These are phyloP conservation scores for Mycena galericulata DNA, from an alignment of 768 basidiomycete genomes.

Conservation along the genomic window DNA sequence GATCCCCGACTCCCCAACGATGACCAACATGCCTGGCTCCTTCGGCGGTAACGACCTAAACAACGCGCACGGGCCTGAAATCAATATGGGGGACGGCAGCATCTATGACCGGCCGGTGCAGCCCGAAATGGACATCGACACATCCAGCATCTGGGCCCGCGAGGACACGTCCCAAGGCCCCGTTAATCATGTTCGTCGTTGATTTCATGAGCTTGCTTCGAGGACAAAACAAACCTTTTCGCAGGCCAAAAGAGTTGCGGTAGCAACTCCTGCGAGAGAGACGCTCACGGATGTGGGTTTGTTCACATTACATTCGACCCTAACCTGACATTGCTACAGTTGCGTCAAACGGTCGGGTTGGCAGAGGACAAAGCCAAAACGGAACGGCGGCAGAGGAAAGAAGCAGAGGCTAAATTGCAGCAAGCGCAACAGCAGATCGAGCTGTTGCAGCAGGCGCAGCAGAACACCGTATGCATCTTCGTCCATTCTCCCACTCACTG, in stretches of 20 bases:
- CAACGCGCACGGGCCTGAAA: background rate
- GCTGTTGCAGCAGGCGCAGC: background rate
- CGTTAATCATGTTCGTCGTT: background rate
- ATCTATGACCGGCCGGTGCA: background rate
- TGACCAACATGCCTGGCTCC: constrained; percentile 4
- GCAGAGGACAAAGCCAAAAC: background rate
- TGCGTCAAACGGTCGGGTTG: too few relatives aligned
- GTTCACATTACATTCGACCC: background rate
- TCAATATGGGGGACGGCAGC: background rate
- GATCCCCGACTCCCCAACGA: constrained; percentile 1
- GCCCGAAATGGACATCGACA: background rate
- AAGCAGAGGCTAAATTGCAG: background rate
- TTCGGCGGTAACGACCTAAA: background rate
- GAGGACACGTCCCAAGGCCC: background rate
- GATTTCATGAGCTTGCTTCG: background rate
- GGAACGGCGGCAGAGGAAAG: background rate
- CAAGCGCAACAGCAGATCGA: background rate
- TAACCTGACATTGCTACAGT: background rate
- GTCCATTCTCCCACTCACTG: background rate
- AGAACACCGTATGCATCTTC: background rate
- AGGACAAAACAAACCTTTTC: background rate
- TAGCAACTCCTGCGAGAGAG: background rate
- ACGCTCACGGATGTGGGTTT: background rate
- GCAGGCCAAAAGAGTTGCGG: background rate
- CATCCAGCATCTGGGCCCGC: background rate